These are phyloP conservation scores for Phialemoniopsis sp. DNA, from an alignment of 2,329 filamentous ascomycete genomes.

Conservation along the genomic window DNA sequence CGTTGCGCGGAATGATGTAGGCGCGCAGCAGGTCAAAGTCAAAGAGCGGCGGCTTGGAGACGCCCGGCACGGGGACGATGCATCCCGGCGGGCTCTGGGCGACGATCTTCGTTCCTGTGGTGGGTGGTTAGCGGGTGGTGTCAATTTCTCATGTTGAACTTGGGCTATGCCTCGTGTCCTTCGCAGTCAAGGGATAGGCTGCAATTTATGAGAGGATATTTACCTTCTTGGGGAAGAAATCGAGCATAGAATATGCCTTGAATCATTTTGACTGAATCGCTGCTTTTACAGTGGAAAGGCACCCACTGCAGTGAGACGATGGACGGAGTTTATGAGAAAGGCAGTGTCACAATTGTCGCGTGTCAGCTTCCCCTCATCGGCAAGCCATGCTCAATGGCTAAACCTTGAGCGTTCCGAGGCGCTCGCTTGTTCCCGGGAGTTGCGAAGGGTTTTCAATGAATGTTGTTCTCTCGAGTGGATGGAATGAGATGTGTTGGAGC, in stretches of 20 bases:
- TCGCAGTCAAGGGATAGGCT: neutral
- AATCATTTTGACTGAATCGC: conserved; percentile 44
- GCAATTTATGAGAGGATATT: conserved; percentile 1
- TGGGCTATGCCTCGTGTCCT: neutral
- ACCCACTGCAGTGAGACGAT: too few relatives aligned
- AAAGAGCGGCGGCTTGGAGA: conserved; percentile 59
- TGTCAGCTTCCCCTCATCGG: too few relatives aligned
- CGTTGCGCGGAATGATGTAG: conserved; percentile 91
- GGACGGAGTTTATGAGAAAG: too few relatives aligned
- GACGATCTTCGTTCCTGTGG: conserved; percentile 55
- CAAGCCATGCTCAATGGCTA: too few relatives aligned
- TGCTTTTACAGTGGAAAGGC: too few relatives aligned
- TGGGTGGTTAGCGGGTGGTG: conserved; percentile 9
- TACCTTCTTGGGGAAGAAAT: conserved; percentile 64
- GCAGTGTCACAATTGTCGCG: too few relatives aligned
- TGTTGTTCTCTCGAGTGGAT: too few relatives aligned
- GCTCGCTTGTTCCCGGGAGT: too few relatives aligned
- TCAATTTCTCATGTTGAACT: neutral
- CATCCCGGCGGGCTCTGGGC: conserved; percentile 60
- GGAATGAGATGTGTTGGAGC: too few relatives aligned
- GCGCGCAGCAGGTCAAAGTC: conserved; percentile 83
- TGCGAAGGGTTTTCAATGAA: too few relatives aligned
- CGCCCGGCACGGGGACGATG: conserved; percentile 40
- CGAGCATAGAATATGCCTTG: conserved; percentile 68
- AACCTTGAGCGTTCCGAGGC: too few relatives aligned